These are phyloP conservation scores for Trametes punicea DNA, from an alignment of 768 basidiomycete species.

Conservation along the genomic window DNA sequence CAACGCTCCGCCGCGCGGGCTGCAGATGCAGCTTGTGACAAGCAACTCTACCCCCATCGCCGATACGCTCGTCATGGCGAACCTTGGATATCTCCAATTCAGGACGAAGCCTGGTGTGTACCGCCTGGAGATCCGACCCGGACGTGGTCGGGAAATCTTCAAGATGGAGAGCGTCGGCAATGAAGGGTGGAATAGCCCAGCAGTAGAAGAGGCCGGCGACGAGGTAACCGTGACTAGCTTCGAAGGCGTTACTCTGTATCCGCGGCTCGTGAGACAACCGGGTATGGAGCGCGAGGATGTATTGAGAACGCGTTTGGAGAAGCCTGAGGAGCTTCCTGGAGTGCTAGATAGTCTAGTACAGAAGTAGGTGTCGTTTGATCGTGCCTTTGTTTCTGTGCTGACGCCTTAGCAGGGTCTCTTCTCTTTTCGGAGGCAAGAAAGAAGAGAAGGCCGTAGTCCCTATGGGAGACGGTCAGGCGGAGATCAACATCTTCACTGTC, in stretches of 20 bases:
- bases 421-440: slow-evolving; percentile 23
- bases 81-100: slow-evolving; percentile 95
- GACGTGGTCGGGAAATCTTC: slow-evolving; percentile 78
- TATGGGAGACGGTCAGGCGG: slow-evolving; percentile 54
- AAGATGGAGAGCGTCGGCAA: slow-evolving; percentile 82
- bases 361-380: slow-evolving; percentile 38
- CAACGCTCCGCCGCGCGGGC: slow-evolving; percentile 76
- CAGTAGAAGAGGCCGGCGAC: slow-evolving; percentile 63
- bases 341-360: slow-evolving; percentile 48
- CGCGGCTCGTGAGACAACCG: slow-evolving; percentile 60
- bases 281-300: slow-evolving; percentile 87
- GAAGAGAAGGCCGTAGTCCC: slow-evolving; percentile 19
- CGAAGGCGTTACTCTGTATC: slow-evolving; percentile 86
- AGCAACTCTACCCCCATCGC: slow-evolving; percentile 48
- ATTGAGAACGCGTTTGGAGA: slow-evolving; percentile 42
- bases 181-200: slow-evolving; percentile 82
- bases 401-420: slow-evolving; percentile 23
- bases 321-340: slow-evolving; percentile 33
- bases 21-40: slow-evolving; percentile 80
- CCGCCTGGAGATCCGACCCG: slow-evolving; percentile 76
- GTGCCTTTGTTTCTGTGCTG: slow-evolving; percentile 11
- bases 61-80: slow-evolving; percentile 91
- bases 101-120: slow-evolving; percentile 90
- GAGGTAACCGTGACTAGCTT: slow-evolving; percentile 85
- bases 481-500: slow-evolving; percentile 99